phyloP scores from a whole-genome alignment of 371 early-diverging fungal genomes.

The Haplosporangium sp. region DNA sequence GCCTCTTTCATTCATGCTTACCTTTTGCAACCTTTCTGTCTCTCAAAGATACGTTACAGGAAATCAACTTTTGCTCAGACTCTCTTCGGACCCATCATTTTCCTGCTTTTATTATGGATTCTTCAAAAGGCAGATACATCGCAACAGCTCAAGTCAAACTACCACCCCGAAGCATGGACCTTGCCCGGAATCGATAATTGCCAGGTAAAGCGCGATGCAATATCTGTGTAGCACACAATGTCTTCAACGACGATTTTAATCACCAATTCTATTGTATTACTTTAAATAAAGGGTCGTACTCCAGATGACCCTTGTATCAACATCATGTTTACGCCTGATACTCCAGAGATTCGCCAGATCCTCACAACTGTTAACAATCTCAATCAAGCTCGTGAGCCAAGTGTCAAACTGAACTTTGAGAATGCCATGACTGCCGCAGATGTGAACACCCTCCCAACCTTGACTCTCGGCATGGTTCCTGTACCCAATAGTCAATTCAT shows the following conservation, averaged over 20 bases:
- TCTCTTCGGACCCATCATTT: constrained; percentile 72
- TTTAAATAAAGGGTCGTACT: constrained; percentile 51
- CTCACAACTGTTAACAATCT: constrained; percentile 53
- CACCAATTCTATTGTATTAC: too few species aligned
- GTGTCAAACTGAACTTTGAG: constrained; percentile 30
- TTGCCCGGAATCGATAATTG: constrained; percentile 66
- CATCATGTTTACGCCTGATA: constrained; percentile 72
- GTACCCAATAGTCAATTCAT: constrained; percentile 69
- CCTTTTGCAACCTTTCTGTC: neutral
- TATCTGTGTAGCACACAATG: constrained; percentile 4
- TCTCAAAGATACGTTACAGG: constrained; percentile 57
- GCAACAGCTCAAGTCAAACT: constrained; percentile 58
- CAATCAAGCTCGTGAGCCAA: constrained; percentile 38
- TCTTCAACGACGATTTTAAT: neutral
- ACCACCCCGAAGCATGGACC: constrained; percentile 63
- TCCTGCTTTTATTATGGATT: constrained; percentile 70
- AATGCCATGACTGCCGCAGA: constrained; percentile 43
- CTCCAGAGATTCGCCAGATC: constrained; percentile 56
- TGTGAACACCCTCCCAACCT: constrained; percentile 49
- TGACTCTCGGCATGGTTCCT: constrained; percentile 65
- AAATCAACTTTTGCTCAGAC: constrained; percentile 72
- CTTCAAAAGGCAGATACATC: constrained; percentile 71
- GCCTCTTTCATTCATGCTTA: neutral
- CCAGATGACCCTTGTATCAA: constrained; percentile 67
- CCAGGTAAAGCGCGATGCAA: constrained; percentile 56